Conservation (phyloP, 257 asterid species). For the Solanum pennellii region DNA sequence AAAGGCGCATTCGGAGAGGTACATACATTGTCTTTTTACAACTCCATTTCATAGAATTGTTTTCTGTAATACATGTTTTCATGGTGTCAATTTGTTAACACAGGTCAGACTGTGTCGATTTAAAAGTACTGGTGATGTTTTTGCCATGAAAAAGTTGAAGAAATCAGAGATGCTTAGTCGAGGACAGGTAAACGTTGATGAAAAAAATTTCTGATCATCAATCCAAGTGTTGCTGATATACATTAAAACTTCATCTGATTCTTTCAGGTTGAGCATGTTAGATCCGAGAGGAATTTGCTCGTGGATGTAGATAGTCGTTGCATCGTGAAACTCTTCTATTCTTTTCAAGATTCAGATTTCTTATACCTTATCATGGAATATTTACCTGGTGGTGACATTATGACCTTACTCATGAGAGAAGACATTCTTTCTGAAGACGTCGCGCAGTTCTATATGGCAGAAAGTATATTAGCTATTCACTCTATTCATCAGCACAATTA, state of each 20-base stretch:
- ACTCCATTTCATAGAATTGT: background rate
- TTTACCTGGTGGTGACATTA: constrained; percentile 96
- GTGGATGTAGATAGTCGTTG: constrained; percentile 96
- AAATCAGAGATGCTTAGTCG: constrained; percentile 97
- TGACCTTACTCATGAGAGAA: constrained; percentile 93
- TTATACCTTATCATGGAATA: constrained; percentile 95
- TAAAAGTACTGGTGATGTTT: constrained; percentile 74
- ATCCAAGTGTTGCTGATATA: background rate
- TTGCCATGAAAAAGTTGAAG: constrained; percentile 91
- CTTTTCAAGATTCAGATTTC: constrained; percentile 91
- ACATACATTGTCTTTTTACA: background rate
- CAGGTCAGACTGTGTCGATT: constrained; percentile 97
- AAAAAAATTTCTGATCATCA: background rate
- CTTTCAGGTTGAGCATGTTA: constrained; percentile 90
- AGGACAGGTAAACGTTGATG: constrained; percentile 61
- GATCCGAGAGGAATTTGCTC: constrained; percentile 95
- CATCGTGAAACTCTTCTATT: constrained; percentile 88
- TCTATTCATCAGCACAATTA: constrained; percentile 91
- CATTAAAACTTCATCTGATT: background rate
- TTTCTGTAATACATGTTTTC: background rate
- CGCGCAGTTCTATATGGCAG: constrained; percentile 89
- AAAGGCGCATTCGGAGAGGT: constrained; percentile 98
- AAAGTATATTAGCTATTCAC: constrained; percentile 81
- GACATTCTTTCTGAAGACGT: constrained; percentile 82
- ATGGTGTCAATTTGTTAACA: constrained; percentile 3